Evolutionary conservation across 2,329 filamentous ascomycete species (phyloP), one percentile per base, ranked within the genome.

Genomic region (Pseudogymnoascus sp.): DNA sequence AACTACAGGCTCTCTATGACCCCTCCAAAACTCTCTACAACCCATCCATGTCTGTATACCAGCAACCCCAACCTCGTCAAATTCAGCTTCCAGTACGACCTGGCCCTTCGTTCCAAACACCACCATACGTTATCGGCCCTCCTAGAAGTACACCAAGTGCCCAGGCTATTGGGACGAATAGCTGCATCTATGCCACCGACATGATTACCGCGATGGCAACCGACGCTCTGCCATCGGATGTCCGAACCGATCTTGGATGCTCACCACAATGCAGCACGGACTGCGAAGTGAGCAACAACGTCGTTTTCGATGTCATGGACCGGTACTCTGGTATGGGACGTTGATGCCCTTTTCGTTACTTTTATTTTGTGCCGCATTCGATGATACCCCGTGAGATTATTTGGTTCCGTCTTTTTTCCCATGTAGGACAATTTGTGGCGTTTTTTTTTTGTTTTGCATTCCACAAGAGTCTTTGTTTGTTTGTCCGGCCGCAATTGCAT

Each of bases 251-350:
- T 7, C 68, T 80, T 4, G 77, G 77, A 21, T 80, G 76, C 62
- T 62, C 69, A 31, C 67, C 71, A 25, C 33, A 38, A 60, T 60
- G 58, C 3, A 7, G 16, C 7, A 71, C 73, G 61, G 74, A 79
- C 40, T 80, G 76, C 61, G 71, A 76, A 21, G 75, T 79, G n/a
- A 71, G 76, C 60, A 79, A 79, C 65, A 66, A 73, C 1, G 63
- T 74, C 11, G 73, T 78, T 1, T 79, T 78, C 65, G 72, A 75
- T 61, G 72, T 78, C 11, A 77, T 80, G 74, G 77, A 80, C 64
- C 73, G 73, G 59, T 80, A 80, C 66, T 69, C 72, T 1, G 69
- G 68, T 41, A 40, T 60, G 8, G 58, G 58, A 31, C 33, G 35
- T 11, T 60, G 58, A 60, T 41, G 58, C 7, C 21, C 18, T 12